These are phyloP conservation scores for Rutidosis leptorrhynchoides DNA, from an alignment of 129 eudicot genomes.

Conservation along the genomic window DNA sequence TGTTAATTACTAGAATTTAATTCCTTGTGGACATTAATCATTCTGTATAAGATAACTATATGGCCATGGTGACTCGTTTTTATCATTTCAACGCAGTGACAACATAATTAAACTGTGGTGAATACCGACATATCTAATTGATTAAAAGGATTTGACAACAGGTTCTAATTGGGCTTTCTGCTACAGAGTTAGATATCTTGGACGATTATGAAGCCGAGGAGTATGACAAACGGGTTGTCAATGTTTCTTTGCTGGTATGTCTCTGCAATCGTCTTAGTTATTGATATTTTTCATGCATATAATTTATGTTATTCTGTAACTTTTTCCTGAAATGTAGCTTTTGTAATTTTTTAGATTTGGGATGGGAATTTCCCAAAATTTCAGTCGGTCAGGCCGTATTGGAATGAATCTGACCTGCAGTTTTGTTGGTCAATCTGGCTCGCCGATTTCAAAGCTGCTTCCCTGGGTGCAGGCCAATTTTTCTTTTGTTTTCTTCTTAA, in stretches of 20 bases:
- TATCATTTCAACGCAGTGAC: neutral
- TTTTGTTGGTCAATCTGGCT: too few relatives aligned
- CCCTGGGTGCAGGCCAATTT: too few relatives aligned
- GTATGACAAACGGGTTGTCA: constrained; percentile 64
- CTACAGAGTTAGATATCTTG: constrained; percentile 59
- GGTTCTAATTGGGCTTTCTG: constrained; percentile 74
- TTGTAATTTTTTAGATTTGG: neutral
- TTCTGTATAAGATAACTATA: neutral
- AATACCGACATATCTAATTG: neutral
- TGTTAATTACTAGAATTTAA: neutral
- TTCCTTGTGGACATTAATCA: neutral
- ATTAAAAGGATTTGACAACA: constrained; percentile 20
- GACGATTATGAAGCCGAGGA: constrained; percentile 75
- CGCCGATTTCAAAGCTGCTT: too few relatives aligned
- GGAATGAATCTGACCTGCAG: too few relatives aligned
- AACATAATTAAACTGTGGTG: constrained; percentile 2
- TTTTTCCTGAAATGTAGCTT: neutral
- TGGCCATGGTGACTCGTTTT: neutral
- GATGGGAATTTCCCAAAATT: neutral
- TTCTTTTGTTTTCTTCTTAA: too few relatives aligned
- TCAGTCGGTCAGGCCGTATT: too few relatives aligned
- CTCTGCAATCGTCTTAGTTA: constrained; percentile 1
- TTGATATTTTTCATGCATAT: neutral
- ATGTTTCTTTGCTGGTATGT: constrained; percentile 66
- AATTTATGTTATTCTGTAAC: neutral